A percentile compares a stretch with the other conserved stretches of the same genome.
Evolutionary conservation across 2,329 filamentous ascomycete species (phyloP).

Genomic region (Macrophomina tecta): DNA sequence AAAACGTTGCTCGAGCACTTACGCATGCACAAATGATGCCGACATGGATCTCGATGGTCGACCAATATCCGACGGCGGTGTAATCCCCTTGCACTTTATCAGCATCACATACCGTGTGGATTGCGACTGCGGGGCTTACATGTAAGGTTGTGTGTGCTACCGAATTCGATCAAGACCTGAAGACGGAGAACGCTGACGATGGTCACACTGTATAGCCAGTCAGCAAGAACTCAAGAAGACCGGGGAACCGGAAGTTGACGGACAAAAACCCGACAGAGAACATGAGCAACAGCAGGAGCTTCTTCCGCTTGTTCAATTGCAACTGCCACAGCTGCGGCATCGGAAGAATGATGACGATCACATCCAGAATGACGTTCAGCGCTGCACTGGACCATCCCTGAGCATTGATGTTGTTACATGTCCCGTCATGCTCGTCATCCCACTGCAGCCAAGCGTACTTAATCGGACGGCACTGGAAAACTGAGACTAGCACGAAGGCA

Average conservation of each 20-base stretch:
- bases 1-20: constrained; percentile 2
- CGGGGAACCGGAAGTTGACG: background rate
- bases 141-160: constrained; percentile 48
- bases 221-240: background rate
- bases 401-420: constrained; percentile 43
- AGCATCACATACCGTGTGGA: background rate
- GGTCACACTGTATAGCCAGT: constrained; percentile 42
- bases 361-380: constrained; percentile 40
- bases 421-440: constrained; percentile 35
- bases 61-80: constrained; percentile 48
- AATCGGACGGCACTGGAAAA: constrained; percentile 35
- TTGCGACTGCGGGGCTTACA: constrained; percentile 30
- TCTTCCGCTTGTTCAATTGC: constrained; percentile 41
- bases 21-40: constrained; percentile 51
- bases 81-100: constrained; percentile 39
- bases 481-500: constrained; percentile 31
- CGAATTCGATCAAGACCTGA: constrained; percentile 51
- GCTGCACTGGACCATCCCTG: constrained; percentile 41
- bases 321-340: constrained; percentile 39
- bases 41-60: constrained; percentile 47
- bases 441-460: constrained; percentile 35
- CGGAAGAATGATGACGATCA: constrained; percentile 40
- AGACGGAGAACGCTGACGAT: constrained; percentile 51
- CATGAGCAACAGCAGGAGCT: constrained; percentile 44
- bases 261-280: constrained; percentile 46